Base-by-base conservation (phyloP, 73 alveolate genomes). In the Blepharisma stoltei region DNA sequence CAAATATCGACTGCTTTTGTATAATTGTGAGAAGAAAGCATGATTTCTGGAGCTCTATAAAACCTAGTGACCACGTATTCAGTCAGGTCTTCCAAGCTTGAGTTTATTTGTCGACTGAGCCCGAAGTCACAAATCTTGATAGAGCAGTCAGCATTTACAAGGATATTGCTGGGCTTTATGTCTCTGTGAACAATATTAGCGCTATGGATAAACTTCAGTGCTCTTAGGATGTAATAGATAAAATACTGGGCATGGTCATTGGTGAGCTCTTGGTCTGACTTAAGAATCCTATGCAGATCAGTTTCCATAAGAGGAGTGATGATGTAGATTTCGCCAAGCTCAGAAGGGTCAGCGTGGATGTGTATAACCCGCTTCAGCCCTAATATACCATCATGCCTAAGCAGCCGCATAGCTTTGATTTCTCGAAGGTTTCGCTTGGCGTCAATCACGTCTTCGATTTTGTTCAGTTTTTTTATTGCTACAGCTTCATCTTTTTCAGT, bases 221-320 rank as follows among this genome's bases (percentile, higher is more conserved):
- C 79, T 38, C 79, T 25, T 38, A 92, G 81, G 7, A 92, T 83
- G 80, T 92, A 87, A 76, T 90, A 92, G 45, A 91, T 54, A 81
- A 92, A 91, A 83, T 86, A 92, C 71, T 85, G 81, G 8, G 79
- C 81, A 77, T 92, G 94, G 9, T 92, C 96, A 54, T 86, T 90
- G 23, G 94, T 92, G 44, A 90, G 82, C 71, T 76, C 89, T 66
- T 91, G 87, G 44, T 89, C 82, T 65, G 92, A 77, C 71, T 84
- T 60, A 6, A 92, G 81, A 55, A 92, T 92, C n/a, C 92, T 43
- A 55, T 86, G 89, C n/a, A 92, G 76, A 83, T 92, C 98, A 32
- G 98, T 92, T 80, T 92, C 98, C 96, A 92, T 90, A 52, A 92
- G 87, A 77, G 91, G 97, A 76, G 93, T 84, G 20, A 90, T 91